Base-by-base conservation (phyloP, 2,329 filamentous ascomycete species). In the Dothistroma septosporum region DNA sequence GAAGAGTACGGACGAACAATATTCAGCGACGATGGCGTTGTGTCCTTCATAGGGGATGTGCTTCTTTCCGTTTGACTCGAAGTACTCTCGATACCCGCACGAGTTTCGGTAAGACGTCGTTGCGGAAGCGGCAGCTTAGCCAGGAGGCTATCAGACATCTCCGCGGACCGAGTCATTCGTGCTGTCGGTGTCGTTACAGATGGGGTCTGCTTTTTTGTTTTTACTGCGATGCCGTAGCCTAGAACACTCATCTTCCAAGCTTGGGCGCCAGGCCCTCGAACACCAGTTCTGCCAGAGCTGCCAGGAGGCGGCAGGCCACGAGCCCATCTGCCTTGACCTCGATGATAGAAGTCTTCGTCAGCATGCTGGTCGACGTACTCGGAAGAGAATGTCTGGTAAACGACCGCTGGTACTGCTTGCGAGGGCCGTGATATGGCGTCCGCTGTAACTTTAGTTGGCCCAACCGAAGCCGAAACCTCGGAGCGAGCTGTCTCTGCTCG, bases 291-390 rank as follows among this genome's bases (percentile, higher is more conserved):
- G 46, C 66, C 68, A 16, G 63, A 64, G 12, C 56, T 62, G 33
- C 65, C 68, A 4, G 66, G 57, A 8, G 70, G 68, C 10, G 71
- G 71, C 28, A 71, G 54, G 10, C 70, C 66, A 22, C 61, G 64
- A 22, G 61, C 63, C 66, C 66, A 69, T n/a, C 63, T 61, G 3
- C 68, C 67, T 55, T 67, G 63, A n/a, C 68, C 67, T 19, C 64
- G 64, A 52, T 70, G 67, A 52, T 70, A 62, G 53, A 70, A 67
- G 10, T 67, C 55, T 44, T 70, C 66, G 16, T 68, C 60, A 0
- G 70, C 69, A 62, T 70, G 68, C 16, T 56, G 35, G 19, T 66
- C 56, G 11, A 69, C 67, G 53, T 24, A 50, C 21, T 50, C 19
- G 21, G 47, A 50, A 28, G 21, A 28, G 9, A n/a, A 44, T 1